Evolutionary conservation across 371 early-diverging fungal species (phyloP).

Genomic region (Gilbertella persicaria): DNA sequence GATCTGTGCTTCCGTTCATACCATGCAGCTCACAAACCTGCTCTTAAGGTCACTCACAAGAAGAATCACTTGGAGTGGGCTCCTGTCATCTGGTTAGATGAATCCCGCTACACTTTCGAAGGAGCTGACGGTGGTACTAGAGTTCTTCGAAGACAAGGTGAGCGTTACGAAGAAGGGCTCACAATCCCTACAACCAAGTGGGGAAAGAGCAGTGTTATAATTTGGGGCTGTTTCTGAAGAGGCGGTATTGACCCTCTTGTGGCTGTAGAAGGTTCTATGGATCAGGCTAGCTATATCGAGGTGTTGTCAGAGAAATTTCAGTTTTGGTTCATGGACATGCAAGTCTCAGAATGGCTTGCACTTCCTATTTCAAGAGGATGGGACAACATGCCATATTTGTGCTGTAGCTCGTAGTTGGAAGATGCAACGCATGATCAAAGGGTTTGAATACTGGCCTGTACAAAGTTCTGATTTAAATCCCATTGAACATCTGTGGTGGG

Average conservation of each 20-base stretch:
- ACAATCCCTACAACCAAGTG: not conserved
- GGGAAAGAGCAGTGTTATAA: not conserved
- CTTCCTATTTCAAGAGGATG: slow-evolving; percentile 16
- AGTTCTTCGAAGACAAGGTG: not conserved
- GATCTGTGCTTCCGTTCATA: too few species aligned
- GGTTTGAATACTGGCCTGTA: slow-evolving; percentile 16
- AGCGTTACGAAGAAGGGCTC: not conserved
- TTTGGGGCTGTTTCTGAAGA: slow-evolving; percentile 11
- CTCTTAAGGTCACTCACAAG: not conserved
- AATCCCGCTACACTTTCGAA: not conserved
- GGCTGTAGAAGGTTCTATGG: not conserved
- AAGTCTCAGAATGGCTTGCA: not conserved
- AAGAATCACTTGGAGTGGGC: not conserved
- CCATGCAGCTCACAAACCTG: too few species aligned
- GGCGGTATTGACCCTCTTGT: slow-evolving; percentile 1
- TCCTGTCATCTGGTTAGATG: slow-evolving; percentile 13
- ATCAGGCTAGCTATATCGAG: slow-evolving; percentile 6
- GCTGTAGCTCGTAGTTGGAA: too few species aligned
- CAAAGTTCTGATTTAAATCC: slow-evolving; percentile 22
- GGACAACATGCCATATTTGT: not conserved
- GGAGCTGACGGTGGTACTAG: slow-evolving; percentile 2
- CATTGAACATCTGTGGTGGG: slow-evolving; percentile 17
- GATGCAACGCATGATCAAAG: not conserved
- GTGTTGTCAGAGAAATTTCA: not conserved
- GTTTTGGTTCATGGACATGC: not conserved